A percentile compares a stretch with the other conserved stretches of the same genome.
Evolutionary conservation across 257 asterid genomes (phyloP).

Genomic region (Solanum lycopersicoides): DNA sequence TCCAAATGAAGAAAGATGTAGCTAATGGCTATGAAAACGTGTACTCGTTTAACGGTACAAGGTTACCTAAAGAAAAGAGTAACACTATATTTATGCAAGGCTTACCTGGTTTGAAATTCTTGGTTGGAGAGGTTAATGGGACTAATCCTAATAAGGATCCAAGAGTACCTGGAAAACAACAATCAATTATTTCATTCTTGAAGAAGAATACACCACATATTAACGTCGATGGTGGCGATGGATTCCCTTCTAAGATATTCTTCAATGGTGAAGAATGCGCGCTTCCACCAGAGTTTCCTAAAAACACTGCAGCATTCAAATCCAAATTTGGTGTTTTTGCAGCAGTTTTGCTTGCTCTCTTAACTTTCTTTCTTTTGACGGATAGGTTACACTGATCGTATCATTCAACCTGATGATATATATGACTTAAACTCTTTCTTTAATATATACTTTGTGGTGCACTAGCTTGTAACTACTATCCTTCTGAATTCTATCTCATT

Average conservation of each 20-base stretch:
- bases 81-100: slow-evolving; percentile 82
- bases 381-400: slow-evolving; percentile 20
- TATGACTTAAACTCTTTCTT: background rate
- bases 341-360: slow-evolving; percentile 17
- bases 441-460: background rate
- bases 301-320: slow-evolving; percentile 6
- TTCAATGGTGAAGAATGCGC: slow-evolving; percentile 95
- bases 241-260: slow-evolving; percentile 60
- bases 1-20: slow-evolving; percentile 42
- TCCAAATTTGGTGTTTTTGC: slow-evolving; percentile 15
- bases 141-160: slow-evolving; percentile 55
- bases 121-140: slow-evolving; percentile 76
- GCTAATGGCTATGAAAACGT: slow-evolving; percentile 50
- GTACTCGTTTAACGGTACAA: slow-evolving; percentile 75
- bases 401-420: background rate
- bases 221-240: slow-evolving; percentile 49
- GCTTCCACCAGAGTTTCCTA: slow-evolving; percentile 50
- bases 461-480: background rate
- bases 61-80: slow-evolving; percentile 6
- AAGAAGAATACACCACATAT: slow-evolving; percentile 36
- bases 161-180: slow-evolving; percentile 82
- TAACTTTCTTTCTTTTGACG: slow-evolving; percentile 29
- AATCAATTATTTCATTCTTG: slow-evolving; percentile 60
- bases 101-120: slow-evolving; percentile 59
- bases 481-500: background rate